Conservation (phyloP, 306 rosid genomes). For the Astragalus glycyphyllos region DNA sequence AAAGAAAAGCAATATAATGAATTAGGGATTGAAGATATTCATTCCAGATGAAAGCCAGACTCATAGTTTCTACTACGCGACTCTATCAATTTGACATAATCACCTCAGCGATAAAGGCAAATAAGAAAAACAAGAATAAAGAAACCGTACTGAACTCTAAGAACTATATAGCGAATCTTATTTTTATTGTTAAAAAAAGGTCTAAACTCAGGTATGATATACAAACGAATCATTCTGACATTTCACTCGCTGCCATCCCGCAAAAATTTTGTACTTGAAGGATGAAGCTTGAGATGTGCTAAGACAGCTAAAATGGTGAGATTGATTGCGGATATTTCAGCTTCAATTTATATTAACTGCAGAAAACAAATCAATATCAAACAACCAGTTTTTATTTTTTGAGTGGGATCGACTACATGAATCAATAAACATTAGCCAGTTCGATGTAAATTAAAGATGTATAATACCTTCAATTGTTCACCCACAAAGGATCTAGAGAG, state of each 20-base stretch:
- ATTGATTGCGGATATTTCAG: slow-evolving; percentile 17
- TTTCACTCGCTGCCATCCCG: slow-evolving; percentile 26
- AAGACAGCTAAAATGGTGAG: too few species aligned
- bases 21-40: too few species aligned
- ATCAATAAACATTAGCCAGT: too few species aligned
- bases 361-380: slow-evolving; percentile 29
- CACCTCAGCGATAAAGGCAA: slow-evolving; percentile 21
- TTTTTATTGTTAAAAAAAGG: slow-evolving; percentile 18
- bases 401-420: too few species aligned
- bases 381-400: too few species aligned
- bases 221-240: slow-evolving; percentile 37
- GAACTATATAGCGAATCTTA: slow-evolving; percentile 26
- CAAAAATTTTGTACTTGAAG: too few species aligned
- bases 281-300: too few species aligned
- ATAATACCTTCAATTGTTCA: slow-evolving; percentile 63
- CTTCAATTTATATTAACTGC: slow-evolving; percentile 41
- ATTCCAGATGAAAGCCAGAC: too few species aligned
- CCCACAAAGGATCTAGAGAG: slow-evolving; percentile 76
- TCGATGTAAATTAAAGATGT: too few species aligned
- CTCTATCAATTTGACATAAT: too few species aligned
- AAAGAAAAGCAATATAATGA: too few species aligned
- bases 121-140: slow-evolving; percentile 8
- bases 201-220: slow-evolving; percentile 28
- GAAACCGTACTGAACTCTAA: slow-evolving; percentile 13
- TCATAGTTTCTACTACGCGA: too few species aligned